Evolutionary conservation across 1,284 basidiomycete genomes (phyloP).

Genomic region (Sparassis latifolia): DNA sequence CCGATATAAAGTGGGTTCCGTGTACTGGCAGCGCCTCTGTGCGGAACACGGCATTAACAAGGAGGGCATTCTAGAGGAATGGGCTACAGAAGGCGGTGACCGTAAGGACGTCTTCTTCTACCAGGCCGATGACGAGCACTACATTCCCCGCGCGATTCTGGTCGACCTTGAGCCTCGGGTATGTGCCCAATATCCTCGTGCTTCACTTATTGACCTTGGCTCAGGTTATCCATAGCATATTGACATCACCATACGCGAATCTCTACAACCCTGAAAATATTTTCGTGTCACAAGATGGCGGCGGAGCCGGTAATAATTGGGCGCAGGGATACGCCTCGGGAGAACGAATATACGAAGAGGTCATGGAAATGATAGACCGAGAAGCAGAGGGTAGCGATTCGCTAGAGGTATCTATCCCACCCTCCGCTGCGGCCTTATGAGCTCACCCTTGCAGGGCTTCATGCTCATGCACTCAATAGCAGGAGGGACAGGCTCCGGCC

Average conservation of each 20-base stretch:
- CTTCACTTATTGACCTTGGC: conserved; percentile 1
- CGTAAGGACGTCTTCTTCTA: conserved; percentile 99
- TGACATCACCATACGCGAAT: conserved; percentile 86
- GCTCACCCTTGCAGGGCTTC: conserved; percentile 67
- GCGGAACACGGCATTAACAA: conserved; percentile 94
- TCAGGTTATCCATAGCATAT: conserved; percentile 95
- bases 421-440: background rate
- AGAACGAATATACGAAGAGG: conserved; percentile 91
- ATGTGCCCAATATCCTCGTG: conserved; percentile 21
- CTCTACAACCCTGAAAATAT: conserved; percentile 99
- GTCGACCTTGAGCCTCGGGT: conserved; percentile 98
- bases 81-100: conserved; percentile 91
- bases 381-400: conserved; percentile 99
- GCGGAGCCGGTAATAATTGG: conserved; percentile 99
- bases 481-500: conserved; percentile 95
- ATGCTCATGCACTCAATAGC: conserved; percentile 99
- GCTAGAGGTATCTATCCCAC: conserved; percentile 65
- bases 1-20: conserved; percentile 64
- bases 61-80: conserved; percentile 90
- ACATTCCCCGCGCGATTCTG: conserved; percentile 94
- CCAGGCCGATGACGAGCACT: conserved; percentile 99
- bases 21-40: conserved; percentile 94
- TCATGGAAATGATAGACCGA: conserved; percentile 99
- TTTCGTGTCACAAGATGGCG: conserved; percentile 91
- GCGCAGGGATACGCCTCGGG: conserved; percentile 90